phyloP scores from a whole-genome alignment of 371 early-diverging fungal species.

The Blakeslea trispora region DNA sequence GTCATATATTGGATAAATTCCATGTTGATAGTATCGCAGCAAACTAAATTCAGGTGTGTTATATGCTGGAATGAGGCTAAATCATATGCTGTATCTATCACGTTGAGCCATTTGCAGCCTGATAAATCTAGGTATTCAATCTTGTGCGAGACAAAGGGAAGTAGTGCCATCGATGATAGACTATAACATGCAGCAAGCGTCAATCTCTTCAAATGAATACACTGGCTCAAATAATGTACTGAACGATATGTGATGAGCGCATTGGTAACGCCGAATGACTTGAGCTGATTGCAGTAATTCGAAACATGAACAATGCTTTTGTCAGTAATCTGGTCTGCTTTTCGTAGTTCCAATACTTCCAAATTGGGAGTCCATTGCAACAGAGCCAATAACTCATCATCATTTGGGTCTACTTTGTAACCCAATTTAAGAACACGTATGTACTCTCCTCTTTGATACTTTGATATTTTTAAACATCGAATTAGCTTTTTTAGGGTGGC shows the following conservation, averaged over 20 bases:
- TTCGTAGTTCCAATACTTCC: constrained; percentile 30
- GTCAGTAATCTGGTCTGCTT: constrained; percentile 38
- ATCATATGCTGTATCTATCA: constrained; percentile 45
- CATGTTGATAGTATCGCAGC: constrained; percentile 26
- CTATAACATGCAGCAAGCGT: constrained; percentile 32
- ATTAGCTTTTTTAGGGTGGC: constrained; percentile 17
- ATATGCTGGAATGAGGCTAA: constrained; percentile 27
- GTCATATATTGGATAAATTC: constrained; percentile 24
- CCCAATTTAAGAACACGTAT: constrained; percentile 20
- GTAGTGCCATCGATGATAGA: constrained; percentile 29
- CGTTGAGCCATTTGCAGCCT: constrained; percentile 45
- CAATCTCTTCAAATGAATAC: constrained; percentile 25
- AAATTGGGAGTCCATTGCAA: constrained; percentile 33
- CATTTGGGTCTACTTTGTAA: constrained; percentile 14
- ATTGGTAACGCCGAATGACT: constrained; percentile 29
- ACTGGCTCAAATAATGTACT: constrained; percentile 37
- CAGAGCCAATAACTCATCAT: constrained; percentile 30
- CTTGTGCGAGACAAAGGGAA: constrained; percentile 37
- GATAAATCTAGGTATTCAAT: constrained; percentile 41
- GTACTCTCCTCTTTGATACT: constrained; percentile 24
- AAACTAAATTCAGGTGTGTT: constrained; percentile 40
- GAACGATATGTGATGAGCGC: constrained; percentile 40
- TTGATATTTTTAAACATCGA: constrained; percentile 18
- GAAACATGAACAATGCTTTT: constrained; percentile 34
- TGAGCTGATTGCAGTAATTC: constrained; percentile 27